Evolutionary conservation across 306 rosid species (phyloP).

Genomic region (Carpinus fangiana): DNA sequence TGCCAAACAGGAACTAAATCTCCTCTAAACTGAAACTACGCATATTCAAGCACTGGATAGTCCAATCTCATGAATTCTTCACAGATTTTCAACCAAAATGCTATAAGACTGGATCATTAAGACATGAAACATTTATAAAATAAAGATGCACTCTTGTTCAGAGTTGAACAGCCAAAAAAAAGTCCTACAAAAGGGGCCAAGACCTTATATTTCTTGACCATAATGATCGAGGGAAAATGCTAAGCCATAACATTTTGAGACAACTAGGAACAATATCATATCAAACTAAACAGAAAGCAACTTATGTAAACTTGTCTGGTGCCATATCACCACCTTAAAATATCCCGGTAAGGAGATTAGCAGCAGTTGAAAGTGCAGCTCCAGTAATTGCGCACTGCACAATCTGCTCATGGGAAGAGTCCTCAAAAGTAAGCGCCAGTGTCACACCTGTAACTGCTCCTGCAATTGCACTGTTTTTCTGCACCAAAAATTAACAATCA

Average conservation of each 20-base stretch:
- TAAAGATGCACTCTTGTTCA: background rate
- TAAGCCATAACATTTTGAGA: background rate
- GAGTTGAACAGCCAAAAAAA: background rate
- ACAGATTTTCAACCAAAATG: too few species aligned
- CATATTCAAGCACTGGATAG: background rate
- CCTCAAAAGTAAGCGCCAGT: conserved; percentile 64
- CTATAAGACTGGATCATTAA: too few species aligned
- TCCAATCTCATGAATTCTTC: too few species aligned
- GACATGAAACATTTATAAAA: too few species aligned
- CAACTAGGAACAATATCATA: conserved; percentile 13
- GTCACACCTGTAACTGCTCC: conserved; percentile 84
- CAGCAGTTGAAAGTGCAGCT: conserved; percentile 83
- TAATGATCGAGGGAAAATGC: background rate
- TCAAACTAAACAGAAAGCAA: background rate
- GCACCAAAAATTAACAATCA: conserved; percentile 32
- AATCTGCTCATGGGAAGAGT: conserved; percentile 72
- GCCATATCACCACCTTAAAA: conserved; percentile 35
- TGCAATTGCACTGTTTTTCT: conserved; percentile 90
- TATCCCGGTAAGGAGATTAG: conserved; percentile 69
- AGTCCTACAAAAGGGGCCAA: background rate
- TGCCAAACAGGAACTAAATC: background rate
- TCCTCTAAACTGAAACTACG: background rate
- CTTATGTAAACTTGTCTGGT: background rate
- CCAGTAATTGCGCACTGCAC: conserved; percentile 87
- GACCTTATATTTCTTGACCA: background rate